These are phyloP conservation scores for Trichoderma asperellum DNA, from an alignment of 2,329 filamentous ascomycete genomes.

Conservation along the genomic window DNA sequence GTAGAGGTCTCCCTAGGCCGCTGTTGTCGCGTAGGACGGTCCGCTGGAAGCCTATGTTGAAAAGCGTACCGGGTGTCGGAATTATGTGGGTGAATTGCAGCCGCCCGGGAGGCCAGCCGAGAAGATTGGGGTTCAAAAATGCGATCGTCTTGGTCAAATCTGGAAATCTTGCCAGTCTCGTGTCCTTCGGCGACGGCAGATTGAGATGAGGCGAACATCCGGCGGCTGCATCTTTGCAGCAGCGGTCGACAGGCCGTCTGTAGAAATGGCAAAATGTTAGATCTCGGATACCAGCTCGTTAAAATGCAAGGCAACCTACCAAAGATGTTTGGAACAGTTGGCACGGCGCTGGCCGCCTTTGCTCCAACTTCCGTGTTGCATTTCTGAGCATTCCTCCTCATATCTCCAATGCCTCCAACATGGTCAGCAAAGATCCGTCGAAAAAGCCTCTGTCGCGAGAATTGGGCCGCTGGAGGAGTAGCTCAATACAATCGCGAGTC, in stretches of 20 bases:
- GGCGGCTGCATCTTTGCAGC: conserved; percentile 1
- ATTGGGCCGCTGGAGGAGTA: conserved; percentile 2
- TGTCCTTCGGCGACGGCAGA: conserved; percentile 7
- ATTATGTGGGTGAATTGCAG: background rate
- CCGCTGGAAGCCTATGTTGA: background rate
- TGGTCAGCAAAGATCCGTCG: conserved; percentile 19
- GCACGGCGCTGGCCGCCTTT: conserved; percentile 37
- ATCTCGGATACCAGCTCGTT: background rate
- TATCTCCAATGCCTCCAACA: conserved; percentile 40
- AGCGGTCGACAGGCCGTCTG: conserved; percentile 21
- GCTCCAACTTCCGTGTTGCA: conserved; percentile 40
- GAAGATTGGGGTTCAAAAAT: background rate
- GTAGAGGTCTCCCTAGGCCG: background rate
- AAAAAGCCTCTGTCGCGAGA: conserved; percentile 19
- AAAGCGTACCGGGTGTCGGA: background rate
- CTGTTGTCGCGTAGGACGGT: background rate
- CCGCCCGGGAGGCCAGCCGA: background rate
- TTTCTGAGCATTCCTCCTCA: conserved; percentile 46
- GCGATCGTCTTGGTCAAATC: conserved; percentile 11
- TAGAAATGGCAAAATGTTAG: conserved; percentile 1
- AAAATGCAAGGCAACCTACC: conserved; percentile 31
- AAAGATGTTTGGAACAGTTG: conserved; percentile 32
- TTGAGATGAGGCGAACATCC: conserved; percentile 18
- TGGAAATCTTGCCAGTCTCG: background rate
- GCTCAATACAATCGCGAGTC: background rate